A percentile compares a stretch with the other conserved stretches of the same genome.
phyloP scores from a whole-genome alignment of 495 filamentous ascomycete genomes.

The Aspergillus affinis region DNA sequence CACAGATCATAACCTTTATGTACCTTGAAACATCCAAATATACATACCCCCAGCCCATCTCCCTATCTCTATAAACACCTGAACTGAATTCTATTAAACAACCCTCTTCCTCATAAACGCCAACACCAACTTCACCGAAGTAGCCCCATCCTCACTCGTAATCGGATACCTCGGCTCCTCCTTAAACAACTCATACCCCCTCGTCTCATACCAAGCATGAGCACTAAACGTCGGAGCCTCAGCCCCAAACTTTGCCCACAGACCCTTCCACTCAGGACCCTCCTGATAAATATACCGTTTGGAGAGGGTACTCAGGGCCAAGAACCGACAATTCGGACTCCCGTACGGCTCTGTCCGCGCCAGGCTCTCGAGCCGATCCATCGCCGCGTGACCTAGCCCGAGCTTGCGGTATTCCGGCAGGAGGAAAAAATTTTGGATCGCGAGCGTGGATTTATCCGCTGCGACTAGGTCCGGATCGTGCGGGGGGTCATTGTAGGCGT shows the following conservation, averaged over 20 bases:
- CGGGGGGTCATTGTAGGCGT: background rate
- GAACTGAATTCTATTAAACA: no score
- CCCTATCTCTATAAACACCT: no score
- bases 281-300: background rate
- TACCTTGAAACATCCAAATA: no score
- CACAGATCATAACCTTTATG: no score
- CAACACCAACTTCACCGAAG: background rate
- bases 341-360: background rate
- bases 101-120: background rate
- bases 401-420: background rate
- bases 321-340: background rate
- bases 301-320: background rate
- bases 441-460: background rate
- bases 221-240: background rate
- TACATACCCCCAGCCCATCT: no score
- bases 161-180: background rate
- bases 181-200: background rate
- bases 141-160: background rate
- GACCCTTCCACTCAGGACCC: background rate
- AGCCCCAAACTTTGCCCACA: background rate
- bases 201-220: background rate
- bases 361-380: background rate
- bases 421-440: background rate
- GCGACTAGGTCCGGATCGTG: background rate
- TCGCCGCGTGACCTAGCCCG: background rate